Evolutionary conservation across 83 land plant species (phyloP).

Genomic region (Larix sibirica): DNA sequence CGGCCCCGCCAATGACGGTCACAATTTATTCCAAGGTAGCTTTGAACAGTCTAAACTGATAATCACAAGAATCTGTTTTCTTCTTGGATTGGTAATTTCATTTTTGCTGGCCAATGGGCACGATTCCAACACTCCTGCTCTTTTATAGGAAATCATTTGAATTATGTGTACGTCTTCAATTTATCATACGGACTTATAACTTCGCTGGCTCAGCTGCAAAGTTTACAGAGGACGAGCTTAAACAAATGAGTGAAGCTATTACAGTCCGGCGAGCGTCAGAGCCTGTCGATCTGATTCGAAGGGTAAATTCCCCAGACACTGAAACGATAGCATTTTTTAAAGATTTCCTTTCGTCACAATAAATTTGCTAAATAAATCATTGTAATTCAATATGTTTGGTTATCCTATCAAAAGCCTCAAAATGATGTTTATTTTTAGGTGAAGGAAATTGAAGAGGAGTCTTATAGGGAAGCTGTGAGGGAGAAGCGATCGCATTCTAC

Average conservation of each 20-base stretch:
- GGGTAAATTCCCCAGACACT: constrained; percentile 30
- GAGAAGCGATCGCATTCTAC: constrained; percentile 25
- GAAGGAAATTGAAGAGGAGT: constrained; percentile 29
- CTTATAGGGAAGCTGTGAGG: constrained; percentile 13
- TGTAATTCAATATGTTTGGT: background rate
- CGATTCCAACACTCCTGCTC: background rate
- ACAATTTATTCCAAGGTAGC: background rate
- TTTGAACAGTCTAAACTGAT: background rate
- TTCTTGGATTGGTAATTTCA: too few species aligned
- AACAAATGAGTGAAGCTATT: constrained; percentile 51
- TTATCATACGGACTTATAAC: background rate
- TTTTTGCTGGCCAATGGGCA: too few species aligned
- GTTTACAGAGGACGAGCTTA: constrained; percentile 53
- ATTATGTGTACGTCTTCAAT: background rate
- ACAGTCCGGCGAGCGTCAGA: constrained; percentile 44
- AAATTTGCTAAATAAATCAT: too few species aligned
- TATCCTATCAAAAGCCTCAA: background rate
- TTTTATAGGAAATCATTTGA: background rate
- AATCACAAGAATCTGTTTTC: too few species aligned
- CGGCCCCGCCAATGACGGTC: background rate
- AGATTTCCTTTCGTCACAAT: background rate
- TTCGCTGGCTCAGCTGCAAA: constrained; percentile 28
- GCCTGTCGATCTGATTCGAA: constrained; percentile 46
- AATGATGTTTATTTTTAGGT: constrained; percentile 22
- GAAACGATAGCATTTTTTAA: background rate